A percentile compares a stretch with the other conserved stretches of the same genome.
Evolutionary conservation across 2,329 filamentous ascomycete species (phyloP).

Genomic region (Coniochaeta hoffmannii): DNA sequence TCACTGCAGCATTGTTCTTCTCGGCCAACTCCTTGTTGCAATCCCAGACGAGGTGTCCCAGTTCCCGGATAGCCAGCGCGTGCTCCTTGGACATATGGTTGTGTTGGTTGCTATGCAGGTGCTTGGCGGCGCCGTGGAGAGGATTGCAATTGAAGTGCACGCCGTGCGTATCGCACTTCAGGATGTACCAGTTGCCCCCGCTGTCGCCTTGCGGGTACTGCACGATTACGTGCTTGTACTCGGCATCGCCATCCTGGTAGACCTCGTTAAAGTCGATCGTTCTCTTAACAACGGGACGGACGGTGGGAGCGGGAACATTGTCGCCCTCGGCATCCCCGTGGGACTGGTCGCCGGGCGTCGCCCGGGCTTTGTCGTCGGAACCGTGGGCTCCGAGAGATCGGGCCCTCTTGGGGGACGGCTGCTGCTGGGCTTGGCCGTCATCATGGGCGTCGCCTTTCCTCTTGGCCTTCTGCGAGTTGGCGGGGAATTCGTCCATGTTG

Average conservation of each 20-base stretch:
- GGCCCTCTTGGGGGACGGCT: neutral
- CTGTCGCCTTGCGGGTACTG: conserved; percentile 19
- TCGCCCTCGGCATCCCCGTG: neutral
- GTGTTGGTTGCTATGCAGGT: conserved; percentile 24
- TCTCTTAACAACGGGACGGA: conserved; percentile 1
- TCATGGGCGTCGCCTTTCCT: neutral
- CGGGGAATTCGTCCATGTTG: neutral
- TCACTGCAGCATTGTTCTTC: conserved; percentile 25
- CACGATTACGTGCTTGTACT: conserved; percentile 25
- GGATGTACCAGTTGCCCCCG: conserved; percentile 24
- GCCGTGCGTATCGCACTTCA: conserved; percentile 29
- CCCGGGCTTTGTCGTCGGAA: neutral
- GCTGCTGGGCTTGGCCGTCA: neutral
- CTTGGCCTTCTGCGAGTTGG: neutral
- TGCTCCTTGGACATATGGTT: conserved; percentile 20
- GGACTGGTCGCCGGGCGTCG: neutral
- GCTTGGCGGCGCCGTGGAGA: conserved; percentile 28
- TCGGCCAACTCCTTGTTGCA: conserved; percentile 21
- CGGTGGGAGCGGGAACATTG: neutral
- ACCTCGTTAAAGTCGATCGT: conserved; percentile 28
- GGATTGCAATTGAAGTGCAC: conserved; percentile 27
- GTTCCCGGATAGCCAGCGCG: conserved; percentile 19
- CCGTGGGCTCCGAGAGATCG: neutral
- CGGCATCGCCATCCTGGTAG: conserved; percentile 22
- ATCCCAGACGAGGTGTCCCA: conserved; percentile 26